Base-by-base conservation (phyloP, 2,329 filamentous ascomycete species). In the Neonectria coccinea region DNA sequence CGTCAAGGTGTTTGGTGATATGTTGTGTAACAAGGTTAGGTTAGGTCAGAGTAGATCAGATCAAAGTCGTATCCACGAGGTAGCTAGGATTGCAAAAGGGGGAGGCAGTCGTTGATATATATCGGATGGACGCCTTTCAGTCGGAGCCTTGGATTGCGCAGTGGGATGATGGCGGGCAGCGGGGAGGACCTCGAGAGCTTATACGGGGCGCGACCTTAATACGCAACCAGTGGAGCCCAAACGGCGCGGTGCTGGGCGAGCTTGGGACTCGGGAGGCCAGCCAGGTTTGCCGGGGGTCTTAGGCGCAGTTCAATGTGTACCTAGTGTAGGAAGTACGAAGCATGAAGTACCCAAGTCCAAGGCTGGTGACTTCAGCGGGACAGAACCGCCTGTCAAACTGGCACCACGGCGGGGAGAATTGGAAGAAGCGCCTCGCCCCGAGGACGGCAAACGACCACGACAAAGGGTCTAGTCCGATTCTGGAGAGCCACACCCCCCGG, bases 311-410 rank as follows among this genome's bases (percentile, higher is more conserved):
- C 29, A 33, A 22, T 45, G n/a, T 20, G 54, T 48, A n/a, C n/a
- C n/a, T n/a, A 25, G 25, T 25, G 25, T 25, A 25, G 25, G 22
- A 4, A 25, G 22, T 25, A 25, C 22, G 22, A 25, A 25, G 22
- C 22, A 71, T 59, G 36, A 39, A 67, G 39, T 67, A 71, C 67
- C 66, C 69, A 7, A 11, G 12, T 5, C 25, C 5, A 25, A 16
- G 53, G 58, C 39, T 39, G 51, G 57, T 61, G 61, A 56, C 61
- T 63, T 59, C 62, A 68, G 67, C 68, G 60, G 64, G 65, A 70
- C 70, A 71, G 29, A 67, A 69, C 68, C 72, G 67, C 64, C 66
- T 74, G 72, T 74, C 72, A 74, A 65, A 64, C 73, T 69, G 51
- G 67, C 68, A 60, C 69, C 72, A 73, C 66, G 62, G 64, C 72